These are phyloP conservation scores for Prunus dulcis DNA, from an alignment of 306 rosid species.

Conservation along the genomic window DNA sequence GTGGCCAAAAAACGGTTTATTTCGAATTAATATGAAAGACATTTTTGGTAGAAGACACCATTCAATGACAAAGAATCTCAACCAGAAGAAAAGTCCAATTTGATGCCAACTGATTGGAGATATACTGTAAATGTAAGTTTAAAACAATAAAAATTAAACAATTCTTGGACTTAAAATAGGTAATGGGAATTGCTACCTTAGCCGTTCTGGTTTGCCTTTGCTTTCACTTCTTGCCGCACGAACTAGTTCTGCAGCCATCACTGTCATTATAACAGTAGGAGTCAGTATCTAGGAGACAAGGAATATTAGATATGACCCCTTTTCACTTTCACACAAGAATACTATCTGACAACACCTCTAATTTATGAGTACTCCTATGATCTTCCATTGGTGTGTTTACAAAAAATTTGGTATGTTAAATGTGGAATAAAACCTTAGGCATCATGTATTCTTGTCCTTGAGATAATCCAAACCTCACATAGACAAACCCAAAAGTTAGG, in stretches of 20 bases:
- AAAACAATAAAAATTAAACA: background rate
- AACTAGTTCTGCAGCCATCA: conserved; percentile 94
- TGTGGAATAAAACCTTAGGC: background rate
- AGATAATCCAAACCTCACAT: background rate
- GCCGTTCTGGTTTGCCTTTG: conserved; percentile 65
- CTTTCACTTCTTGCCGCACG: conserved; percentile 62
- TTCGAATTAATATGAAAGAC: background rate
- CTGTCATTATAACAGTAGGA: conserved; percentile 35
- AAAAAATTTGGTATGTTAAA: background rate
- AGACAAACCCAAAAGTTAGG: background rate
- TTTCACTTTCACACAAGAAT: background rate
- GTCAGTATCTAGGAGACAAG: conserved; percentile 9
- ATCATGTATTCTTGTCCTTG: background rate
- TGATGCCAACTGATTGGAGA: background rate
- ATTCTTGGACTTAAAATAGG: background rate
- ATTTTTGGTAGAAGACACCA: background rate
- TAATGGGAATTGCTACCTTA: conserved; percentile 47
- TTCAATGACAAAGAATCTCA: background rate
- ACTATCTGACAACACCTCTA: background rate
- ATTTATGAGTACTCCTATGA: background rate
- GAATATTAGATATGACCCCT: background rate
- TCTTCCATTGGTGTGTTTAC: background rate
- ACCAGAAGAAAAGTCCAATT: background rate
- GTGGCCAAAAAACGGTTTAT: background rate
- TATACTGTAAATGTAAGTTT: background rate